Percentiles rank a stretch among this genome's conserved stretches.
These are phyloP conservation scores for Penicillium chermesinum DNA, from an alignment of 495 filamentous ascomycete genomes.

Conservation along the genomic window DNA sequence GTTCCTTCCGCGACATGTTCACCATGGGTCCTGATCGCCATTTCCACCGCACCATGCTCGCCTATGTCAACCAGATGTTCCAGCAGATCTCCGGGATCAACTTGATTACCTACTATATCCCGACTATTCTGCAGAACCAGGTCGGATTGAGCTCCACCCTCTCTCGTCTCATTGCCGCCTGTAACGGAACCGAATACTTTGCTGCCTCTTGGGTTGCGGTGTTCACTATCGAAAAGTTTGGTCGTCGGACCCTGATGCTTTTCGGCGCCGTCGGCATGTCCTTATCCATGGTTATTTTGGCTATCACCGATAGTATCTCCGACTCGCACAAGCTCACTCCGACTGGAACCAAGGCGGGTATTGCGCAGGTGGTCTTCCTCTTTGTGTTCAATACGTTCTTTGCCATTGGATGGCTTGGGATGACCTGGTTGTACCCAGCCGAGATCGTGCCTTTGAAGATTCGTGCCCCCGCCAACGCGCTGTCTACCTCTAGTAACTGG, in stretches of 20 bases:
- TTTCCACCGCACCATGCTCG: conserved; percentile 66
- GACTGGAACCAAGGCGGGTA: conserved; percentile 32
- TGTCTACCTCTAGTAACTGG: conserved; percentile 65
- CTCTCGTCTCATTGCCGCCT: conserved; percentile 64
- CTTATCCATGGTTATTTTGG: conserved; percentile 62
- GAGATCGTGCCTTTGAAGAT: conserved; percentile 65
- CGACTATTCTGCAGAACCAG: conserved; percentile 57
- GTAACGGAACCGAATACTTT: conserved; percentile 72
- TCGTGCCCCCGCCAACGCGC: conserved; percentile 60
- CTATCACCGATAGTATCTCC: conserved; percentile 39
- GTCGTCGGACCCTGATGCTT: conserved; percentile 67
- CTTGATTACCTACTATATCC: conserved; percentile 68
- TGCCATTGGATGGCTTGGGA: conserved; percentile 70
- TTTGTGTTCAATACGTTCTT: conserved; percentile 78
- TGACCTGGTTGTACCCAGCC: conserved; percentile 66
- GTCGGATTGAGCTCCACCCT: conserved; percentile 51
- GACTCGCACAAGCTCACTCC: conserved; percentile 17
- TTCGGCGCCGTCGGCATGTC: conserved; percentile 67
- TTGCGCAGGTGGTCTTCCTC: conserved; percentile 55
- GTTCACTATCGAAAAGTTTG: conserved; percentile 63
- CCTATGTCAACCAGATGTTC: conserved; percentile 74
- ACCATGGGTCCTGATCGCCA: conserved; percentile 67
- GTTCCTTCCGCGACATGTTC: conserved; percentile 63
- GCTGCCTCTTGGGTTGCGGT: conserved; percentile 67
- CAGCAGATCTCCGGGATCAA: conserved; percentile 76